phyloP scores from a whole-genome alignment of 1,284 basidiomycete species.

The Puccinia triticina region DNA sequence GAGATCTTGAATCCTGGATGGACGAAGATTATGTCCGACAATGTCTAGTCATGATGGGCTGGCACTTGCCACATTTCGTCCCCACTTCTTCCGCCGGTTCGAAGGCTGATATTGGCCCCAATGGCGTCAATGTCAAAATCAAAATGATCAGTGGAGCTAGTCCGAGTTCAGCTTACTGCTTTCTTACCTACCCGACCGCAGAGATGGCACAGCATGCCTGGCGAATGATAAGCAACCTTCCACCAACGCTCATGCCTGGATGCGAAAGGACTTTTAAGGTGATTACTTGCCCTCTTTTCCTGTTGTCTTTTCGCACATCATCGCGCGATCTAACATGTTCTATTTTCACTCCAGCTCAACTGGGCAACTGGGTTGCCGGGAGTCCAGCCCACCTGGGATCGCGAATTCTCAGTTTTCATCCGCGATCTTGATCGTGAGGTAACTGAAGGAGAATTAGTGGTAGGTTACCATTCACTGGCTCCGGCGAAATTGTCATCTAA shows the following conservation, averaged over 20 bases:
- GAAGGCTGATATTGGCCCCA: conserved; percentile 65
- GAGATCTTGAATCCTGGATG: conserved; percentile 85
- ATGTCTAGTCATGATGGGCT: conserved; percentile 62
- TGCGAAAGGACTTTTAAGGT: conserved; percentile 58
- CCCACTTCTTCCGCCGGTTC: conserved; percentile 64
- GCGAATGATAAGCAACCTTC: conserved; percentile 59
- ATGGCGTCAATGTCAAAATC: conserved; percentile 72
- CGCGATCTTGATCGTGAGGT: conserved; percentile 86
- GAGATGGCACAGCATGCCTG: conserved; percentile 71
- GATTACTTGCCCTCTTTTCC: conserved; percentile 1
- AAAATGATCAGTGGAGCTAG: conserved; percentile 65
- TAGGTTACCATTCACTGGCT: conserved; percentile 31
- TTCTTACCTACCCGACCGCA: conserved; percentile 77
- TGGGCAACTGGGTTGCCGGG: conserved; percentile 70
- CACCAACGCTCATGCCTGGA: conserved; percentile 68
- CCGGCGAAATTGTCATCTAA: not conserved
- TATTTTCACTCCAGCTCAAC: conserved; percentile 71
- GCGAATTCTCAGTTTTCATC: conserved; percentile 84
- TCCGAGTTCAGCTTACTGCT: conserved; percentile 78
- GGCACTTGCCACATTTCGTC: conserved; percentile 52
- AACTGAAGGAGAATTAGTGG: conserved; percentile 81
- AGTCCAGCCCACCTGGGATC: conserved; percentile 63
- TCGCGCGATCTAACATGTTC: conserved; percentile 62
- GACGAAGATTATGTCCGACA: conserved; percentile 84
- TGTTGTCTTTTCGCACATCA: conserved; percentile 73